Evolutionary conservation across 257 asterid genomes (phyloP).

Genomic region (Ehretia macrophylla): DNA sequence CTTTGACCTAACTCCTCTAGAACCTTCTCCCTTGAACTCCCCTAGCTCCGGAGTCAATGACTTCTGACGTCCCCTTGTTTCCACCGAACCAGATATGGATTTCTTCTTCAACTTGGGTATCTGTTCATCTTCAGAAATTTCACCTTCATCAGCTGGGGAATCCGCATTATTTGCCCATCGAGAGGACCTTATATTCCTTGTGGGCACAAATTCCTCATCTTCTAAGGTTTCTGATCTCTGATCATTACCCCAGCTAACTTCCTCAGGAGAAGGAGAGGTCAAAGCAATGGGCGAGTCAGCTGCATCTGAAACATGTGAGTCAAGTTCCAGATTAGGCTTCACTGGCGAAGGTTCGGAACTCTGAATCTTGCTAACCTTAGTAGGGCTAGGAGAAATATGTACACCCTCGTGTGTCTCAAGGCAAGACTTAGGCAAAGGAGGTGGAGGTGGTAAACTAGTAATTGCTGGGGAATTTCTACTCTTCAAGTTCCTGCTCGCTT

Average conservation of each 20-base stretch:
- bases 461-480: slow-evolving; percentile 25
- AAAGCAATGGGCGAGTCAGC: slow-evolving; percentile 32
- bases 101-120: slow-evolving; percentile 25
- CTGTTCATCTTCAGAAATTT: slow-evolving; percentile 52
- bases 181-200: slow-evolving; percentile 56
- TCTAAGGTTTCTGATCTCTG: slow-evolving; percentile 24
- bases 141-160: slow-evolving; percentile 79
- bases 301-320: slow-evolving; percentile 14
- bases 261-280: slow-evolving; percentile 26
- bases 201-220: slow-evolving; percentile 44
- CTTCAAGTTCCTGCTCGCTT: slow-evolving; percentile 26
- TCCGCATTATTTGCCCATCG: slow-evolving; percentile 83
- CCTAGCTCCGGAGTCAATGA: slow-evolving; percentile 54
- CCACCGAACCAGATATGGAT: slow-evolving; percentile 39
- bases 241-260: slow-evolving; percentile 22
- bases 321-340: slow-evolving; percentile 21
- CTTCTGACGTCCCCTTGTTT: slow-evolving; percentile 35
- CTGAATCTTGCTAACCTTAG: slow-evolving; percentile 21
- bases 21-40: slow-evolving; percentile 49
- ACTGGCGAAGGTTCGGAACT: slow-evolving; percentile 29
- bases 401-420: slow-evolving; percentile 14
- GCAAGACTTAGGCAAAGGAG: slow-evolving; percentile 24
- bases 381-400: slow-evolving; percentile 15
- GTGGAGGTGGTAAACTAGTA: slow-evolving; percentile 31
- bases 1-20: slow-evolving; percentile 51